A percentile compares a stretch with the other conserved stretches of the same genome.
Conservation (phyloP, 202 grass and related monocot genomes). For the Zoysia matrella region DNA sequence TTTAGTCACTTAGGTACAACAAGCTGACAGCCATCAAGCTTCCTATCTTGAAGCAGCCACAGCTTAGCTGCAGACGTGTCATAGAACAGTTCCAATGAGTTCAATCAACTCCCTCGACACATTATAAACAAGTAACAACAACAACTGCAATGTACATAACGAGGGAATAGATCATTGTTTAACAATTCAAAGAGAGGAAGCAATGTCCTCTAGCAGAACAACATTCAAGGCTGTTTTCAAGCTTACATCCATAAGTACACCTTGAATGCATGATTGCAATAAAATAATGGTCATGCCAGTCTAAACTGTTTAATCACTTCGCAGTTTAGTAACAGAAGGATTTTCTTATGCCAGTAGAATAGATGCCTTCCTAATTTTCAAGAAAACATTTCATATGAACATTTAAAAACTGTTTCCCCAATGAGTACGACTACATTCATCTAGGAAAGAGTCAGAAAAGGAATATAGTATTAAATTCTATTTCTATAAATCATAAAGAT, state of each 20-base stretch:
- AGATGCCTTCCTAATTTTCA: neutral
- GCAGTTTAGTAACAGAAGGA: neutral
- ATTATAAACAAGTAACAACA: constrained; percentile 30
- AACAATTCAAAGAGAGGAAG: neutral
- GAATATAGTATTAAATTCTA: neutral
- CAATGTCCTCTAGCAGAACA: constrained; percentile 11
- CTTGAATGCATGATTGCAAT: neutral
- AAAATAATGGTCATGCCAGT: neutral
- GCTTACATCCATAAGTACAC: neutral
- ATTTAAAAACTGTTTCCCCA: neutral
- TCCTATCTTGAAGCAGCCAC: constrained; percentile 64
- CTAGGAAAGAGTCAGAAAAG: constrained; percentile 5
- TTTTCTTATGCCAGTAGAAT: neutral
- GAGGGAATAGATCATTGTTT: neutral
- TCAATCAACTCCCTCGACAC: constrained; percentile 37
- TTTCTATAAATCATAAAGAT: neutral
- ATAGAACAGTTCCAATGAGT: constrained; percentile 58
- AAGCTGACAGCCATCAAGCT: constrained; percentile 59
- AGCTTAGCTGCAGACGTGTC: constrained; percentile 73
- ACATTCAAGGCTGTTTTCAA: neutral
- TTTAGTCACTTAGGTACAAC: constrained; percentile 64
- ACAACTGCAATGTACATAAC: constrained; percentile 34
- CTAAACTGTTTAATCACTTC: neutral
- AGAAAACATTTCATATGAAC: neutral
- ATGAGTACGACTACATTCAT: neutral